Conservation (phyloP, 495 filamentous ascomycete species). For the Aspergillus taichungensis region DNA sequence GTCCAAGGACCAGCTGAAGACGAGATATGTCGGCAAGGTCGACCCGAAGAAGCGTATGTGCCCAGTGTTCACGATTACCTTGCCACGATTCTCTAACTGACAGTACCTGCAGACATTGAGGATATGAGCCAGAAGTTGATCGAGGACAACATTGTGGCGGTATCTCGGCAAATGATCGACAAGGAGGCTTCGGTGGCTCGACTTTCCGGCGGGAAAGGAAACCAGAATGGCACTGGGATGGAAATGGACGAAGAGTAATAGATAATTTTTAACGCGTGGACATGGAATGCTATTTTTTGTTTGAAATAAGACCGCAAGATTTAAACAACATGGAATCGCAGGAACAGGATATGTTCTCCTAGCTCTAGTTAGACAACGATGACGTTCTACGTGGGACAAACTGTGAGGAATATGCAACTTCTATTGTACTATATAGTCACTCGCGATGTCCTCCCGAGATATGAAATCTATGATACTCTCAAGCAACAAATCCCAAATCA, state of each 20-base stretch:
- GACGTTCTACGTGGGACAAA: too few species aligned
- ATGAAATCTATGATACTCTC: too few species aligned
- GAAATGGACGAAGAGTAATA: conserved; percentile 54
- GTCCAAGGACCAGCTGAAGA: conserved; percentile 96
- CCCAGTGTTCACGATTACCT: too few species aligned
- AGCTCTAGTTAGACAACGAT: too few species aligned
- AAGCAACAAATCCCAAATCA: too few species aligned
- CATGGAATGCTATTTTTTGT: background rate
- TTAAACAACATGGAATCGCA: too few species aligned
- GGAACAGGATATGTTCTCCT: too few species aligned
- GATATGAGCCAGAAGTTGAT: conserved; percentile 92
- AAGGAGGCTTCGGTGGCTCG: conserved; percentile 78
- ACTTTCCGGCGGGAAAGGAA: conserved; percentile 40
- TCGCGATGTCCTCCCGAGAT: too few species aligned
- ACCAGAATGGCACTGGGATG: conserved; percentile 47
- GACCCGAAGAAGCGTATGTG: conserved; percentile 92
- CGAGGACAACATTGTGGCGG: conserved; percentile 96
- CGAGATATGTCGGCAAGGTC: conserved; percentile 95
- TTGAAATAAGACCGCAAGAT: background rate
- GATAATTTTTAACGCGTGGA: conserved; percentile 7
- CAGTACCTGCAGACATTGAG: conserved; percentile 57
- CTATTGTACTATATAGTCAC: too few species aligned
- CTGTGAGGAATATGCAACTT: too few species aligned
- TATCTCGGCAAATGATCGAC: conserved; percentile 97
- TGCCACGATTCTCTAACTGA: too few species aligned